Percentiles rank a stretch among this genome's conserved stretches.
Conservation (phyloP, 495 filamentous ascomycete genomes). For the Penicillium lagena region DNA sequence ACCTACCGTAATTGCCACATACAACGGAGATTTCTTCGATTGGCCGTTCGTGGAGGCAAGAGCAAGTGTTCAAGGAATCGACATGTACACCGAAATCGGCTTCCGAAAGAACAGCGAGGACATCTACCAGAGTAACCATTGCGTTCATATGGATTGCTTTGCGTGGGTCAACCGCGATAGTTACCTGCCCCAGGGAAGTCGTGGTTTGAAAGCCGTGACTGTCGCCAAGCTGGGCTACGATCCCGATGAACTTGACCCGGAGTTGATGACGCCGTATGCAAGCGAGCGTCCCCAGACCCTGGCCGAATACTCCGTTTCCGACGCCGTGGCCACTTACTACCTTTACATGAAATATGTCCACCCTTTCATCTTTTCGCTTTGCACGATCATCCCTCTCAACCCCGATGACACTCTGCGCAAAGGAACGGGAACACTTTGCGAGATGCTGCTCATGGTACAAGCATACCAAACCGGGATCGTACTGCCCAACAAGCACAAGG, state of each 20-base stretch:
- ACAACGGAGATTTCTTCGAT: slow-evolving; percentile 99
- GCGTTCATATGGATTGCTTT: slow-evolving; percentile 98
- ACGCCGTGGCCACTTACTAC: slow-evolving; percentile 98
- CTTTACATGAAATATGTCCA: slow-evolving; percentile 99
- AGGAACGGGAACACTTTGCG: slow-evolving; percentile 94
- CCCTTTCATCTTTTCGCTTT: slow-evolving; percentile 97
- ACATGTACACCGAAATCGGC: slow-evolving; percentile 98
- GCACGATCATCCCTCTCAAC: slow-evolving; percentile 90
- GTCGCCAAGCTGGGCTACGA: slow-evolving; percentile 98
- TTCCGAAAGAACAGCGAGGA: slow-evolving; percentile 94
- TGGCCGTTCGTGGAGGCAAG: slow-evolving; percentile 97
- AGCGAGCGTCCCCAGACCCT: slow-evolving; percentile 86
- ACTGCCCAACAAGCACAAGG: slow-evolving; percentile 92
- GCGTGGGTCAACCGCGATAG: slow-evolving; percentile 98
- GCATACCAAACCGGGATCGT: slow-evolving; percentile 90
- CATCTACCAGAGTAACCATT: slow-evolving; percentile 89
- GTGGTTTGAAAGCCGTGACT: slow-evolving; percentile 95
- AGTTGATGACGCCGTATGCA: slow-evolving; percentile 95
- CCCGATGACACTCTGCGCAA: slow-evolving; percentile 91
- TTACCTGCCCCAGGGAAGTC: slow-evolving; percentile 94
- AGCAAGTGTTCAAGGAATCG: slow-evolving; percentile 89
- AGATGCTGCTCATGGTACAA: slow-evolving; percentile 99
- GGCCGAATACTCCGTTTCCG: slow-evolving; percentile 97
- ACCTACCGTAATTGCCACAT: slow-evolving; percentile 95
- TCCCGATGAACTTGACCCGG: slow-evolving; percentile 94